A percentile compares a stretch with the other conserved stretches of the same genome.
phyloP scores from a whole-genome alignment of 176 grass and related monocot species.

The Tillandsia fasciculata region DNA sequence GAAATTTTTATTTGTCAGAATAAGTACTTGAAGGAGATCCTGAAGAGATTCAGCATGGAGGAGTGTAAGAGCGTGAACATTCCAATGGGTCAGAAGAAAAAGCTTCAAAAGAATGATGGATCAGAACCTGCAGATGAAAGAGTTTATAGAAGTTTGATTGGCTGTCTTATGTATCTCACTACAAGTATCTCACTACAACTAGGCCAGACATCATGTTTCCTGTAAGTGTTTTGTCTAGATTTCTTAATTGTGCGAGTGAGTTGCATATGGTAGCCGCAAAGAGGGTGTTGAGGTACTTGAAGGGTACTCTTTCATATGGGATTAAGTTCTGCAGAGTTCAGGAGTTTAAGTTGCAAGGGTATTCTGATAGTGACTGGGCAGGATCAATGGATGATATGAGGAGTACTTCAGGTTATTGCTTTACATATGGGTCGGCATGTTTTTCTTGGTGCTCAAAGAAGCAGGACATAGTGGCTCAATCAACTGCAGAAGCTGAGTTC shows the following conservation, averaged over 20 bases:
- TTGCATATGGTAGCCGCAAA: background rate
- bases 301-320: background rate
- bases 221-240: slow-evolving; percentile 3
- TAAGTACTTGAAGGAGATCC: background rate
- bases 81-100: background rate
- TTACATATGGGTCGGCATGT: background rate
- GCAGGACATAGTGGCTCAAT: background rate
- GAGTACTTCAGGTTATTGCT: slow-evolving; percentile 6
- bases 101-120: background rate
- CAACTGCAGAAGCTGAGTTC: background rate
- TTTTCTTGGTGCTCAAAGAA: slow-evolving; percentile 12
- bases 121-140: background rate
- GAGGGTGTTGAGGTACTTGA: slow-evolving; percentile 1
- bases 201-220: slow-evolving; percentile 9
- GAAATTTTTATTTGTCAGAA: background rate
- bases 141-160: background rate
- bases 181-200: background rate
- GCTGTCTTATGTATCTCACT: slow-evolving; percentile 4
- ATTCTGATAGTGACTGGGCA: background rate
- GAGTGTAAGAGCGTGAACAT: background rate
- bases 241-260: slow-evolving; percentile 6
- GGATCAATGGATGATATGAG: background rate
- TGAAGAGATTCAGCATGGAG: background rate
- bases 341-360: background rate
- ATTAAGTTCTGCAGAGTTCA: background rate